phyloP scores from a whole-genome alignment of 495 filamentous ascomycete genomes.

The Pseudotulostoma volvatum region DNA sequence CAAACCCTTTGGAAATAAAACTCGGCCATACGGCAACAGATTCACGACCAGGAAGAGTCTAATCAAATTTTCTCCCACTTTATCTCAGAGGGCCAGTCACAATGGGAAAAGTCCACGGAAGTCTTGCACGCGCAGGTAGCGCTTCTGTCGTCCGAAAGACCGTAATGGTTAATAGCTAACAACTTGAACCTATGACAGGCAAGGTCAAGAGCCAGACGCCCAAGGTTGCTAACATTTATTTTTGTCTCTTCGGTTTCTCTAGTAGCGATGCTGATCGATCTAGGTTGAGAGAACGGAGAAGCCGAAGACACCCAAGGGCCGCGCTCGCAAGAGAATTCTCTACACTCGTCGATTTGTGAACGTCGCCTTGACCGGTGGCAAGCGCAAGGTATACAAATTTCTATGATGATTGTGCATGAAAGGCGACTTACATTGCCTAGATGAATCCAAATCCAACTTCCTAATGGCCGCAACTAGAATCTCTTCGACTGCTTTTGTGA shows the following conservation, averaged over 20 bases:
- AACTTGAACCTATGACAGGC: too few species aligned
- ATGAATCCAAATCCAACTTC: conserved; percentile 24
- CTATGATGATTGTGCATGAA: conserved; percentile 1
- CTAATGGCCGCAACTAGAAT: too few species aligned
- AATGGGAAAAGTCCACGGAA: conserved; percentile 4
- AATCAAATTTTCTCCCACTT: not conserved
- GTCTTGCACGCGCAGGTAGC: conserved; percentile 5
- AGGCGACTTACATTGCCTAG: conserved; percentile 6
- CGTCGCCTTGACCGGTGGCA: conserved; percentile 96
- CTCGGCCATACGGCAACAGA: too few species aligned
- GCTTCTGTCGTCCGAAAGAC: too few species aligned
- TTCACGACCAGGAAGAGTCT: too few species aligned
- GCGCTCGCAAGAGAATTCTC: conserved; percentile 90
- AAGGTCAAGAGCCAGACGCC: conserved; percentile 89
- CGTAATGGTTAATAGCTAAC: too few species aligned
- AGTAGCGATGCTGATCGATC: not conserved
- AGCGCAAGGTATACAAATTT: conserved; percentile 69
- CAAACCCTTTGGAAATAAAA: too few species aligned
- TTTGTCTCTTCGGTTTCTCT: not conserved
- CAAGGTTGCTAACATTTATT: conserved; percentile 42
- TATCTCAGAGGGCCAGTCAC: not conserved
- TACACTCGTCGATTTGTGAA: conserved; percentile 99
- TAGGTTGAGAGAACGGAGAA: conserved; percentile 18
- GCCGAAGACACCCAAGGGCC: conserved; percentile 70
- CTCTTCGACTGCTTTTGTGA: too few species aligned